Base-by-base conservation (phyloP, 2,329 filamentous ascomycete genomes). In the Neophaeococcomyces aloes region DNA sequence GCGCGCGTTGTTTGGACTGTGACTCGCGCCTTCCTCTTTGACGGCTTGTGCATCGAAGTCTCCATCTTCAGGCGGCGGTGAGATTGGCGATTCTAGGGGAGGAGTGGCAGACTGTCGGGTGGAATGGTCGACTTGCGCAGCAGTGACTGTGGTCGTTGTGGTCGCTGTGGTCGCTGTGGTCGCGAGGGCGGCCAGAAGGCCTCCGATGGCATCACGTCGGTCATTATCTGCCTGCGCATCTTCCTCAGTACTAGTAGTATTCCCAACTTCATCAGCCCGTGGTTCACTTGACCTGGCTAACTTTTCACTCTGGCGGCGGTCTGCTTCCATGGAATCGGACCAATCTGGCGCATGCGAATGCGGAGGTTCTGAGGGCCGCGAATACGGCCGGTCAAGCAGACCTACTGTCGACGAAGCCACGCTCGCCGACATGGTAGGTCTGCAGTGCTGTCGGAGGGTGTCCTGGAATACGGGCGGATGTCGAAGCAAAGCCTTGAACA, bases 361-460 rank as follows among this genome's bases (percentile, higher is more conserved):
- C 17, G 43, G 32, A 29, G 42, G 34, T 32, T 44, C 37, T 23
- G 45, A 30, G 6, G 48, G 40, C 15, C 37, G 31, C 29, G 47
- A 49, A 39, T 45, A 37, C 18, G 23, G 42, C 38, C 48, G 46
- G 48, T 53, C 48, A 43, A 48, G 52, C 52, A 54, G 52, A 52
- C 52, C 52, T 52, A 48, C 52, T 46, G 49, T 40, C 34, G 49
- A 48, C 51, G 51, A 48, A 47, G 52, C 52, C 40, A 53, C 39
- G 31, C 48, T 40, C 47, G 52, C 52, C 52, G 52, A 53, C 52
- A 54, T 54, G 30, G 29, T 49, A 54, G 52, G 52, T 48, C 52
- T 50, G 51, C 52, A 23, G 4, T 23, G 10, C 13, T 40, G 18
- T 15, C 19, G 15, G 7, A 35, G 31, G n/a, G 6, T 14, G n/a